Base-by-base conservation (phyloP, 352 stramenopile species). In the Globisporangium abappressorium region DNA sequence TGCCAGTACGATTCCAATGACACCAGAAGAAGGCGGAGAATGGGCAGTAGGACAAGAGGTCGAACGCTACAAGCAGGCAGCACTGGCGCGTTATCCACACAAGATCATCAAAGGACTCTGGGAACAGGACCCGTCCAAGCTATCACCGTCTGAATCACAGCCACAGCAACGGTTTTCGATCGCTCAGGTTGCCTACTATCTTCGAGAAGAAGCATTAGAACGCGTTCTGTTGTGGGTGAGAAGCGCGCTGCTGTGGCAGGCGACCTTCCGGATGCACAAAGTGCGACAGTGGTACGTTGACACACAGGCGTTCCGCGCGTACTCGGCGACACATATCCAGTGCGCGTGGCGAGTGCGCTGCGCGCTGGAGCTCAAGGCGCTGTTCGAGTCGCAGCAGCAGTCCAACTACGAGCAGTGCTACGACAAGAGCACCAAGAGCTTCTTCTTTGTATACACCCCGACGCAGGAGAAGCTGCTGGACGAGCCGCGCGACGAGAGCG, bases 321-420 rank as follows among this genome's bases (percentile, higher is more conserved):
- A 47, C 14, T 66, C 72, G 5, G 83, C 81, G 24, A 79, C 57
- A 0, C 65, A 66, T n/a, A 74, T 93, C 22, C 87, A 94, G 60
- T 84, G 87, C 41, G 75, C 75, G 33, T 92, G 81, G 78, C 73
- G 84, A 9, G 74, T 73, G 1, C 68, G 70, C 24, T 64, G 57
- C 15, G 87, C 80, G 15, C 66, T 77, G 4, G 79, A 82, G 57
- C 7, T 66, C 15, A 70, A 71, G 24, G 70, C 74, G 1, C 64
- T 87, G 15, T 72, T 92, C 20, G 67, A 80, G 30, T 85, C 76
- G 62, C 84, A 95, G 72, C 84, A 87, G 64, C 72, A 72, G 28
- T 87, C 84, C 11, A 71, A 79, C 57, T 95, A 92, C 62, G 84
- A 93, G 38, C 82, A 94, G 70, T 71, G 78, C 24, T 79, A 79